phyloP scores from a whole-genome alignment of 2,329 filamentous ascomycete species.

The Keithomyces neogunnii region DNA sequence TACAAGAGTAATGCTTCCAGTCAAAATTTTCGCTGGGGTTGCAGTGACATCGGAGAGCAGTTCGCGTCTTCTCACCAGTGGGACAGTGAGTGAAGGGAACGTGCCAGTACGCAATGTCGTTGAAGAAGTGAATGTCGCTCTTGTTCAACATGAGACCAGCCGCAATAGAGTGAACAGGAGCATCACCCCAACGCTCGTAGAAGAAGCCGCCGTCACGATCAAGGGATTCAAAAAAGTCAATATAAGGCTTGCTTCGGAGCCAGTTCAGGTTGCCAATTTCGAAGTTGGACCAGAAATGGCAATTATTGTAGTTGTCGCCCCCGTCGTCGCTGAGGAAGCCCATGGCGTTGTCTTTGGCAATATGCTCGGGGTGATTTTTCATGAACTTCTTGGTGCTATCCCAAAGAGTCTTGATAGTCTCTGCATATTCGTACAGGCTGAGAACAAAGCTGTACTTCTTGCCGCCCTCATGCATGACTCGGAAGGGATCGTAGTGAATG shows the following conservation, averaged over 20 bases:
- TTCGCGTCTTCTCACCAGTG: constrained; percentile 73
- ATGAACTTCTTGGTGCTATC: constrained; percentile 94
- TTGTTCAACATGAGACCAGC: constrained; percentile 81
- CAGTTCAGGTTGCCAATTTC: constrained; percentile 92
- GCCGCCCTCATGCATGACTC: constrained; percentile 87
- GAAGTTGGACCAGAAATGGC: constrained; percentile 99
- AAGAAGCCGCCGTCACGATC: constrained; percentile 95
- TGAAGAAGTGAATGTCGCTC: constrained; percentile 95
- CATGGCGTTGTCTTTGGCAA: constrained; percentile 78
- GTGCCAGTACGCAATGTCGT: constrained; percentile 97
- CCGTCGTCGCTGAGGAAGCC: constrained; percentile 84
- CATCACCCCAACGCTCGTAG: constrained; percentile 97
- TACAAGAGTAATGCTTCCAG: constrained; percentile 98
- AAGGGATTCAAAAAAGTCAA: constrained; percentile 82
- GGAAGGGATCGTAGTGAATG: constrained; percentile 91
- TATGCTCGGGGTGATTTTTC: constrained; percentile 78
- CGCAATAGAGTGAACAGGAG: constrained; percentile 95
- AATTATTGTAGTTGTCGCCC: constrained; percentile 90
- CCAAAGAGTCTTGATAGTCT: constrained; percentile 95
- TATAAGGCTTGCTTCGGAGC: constrained; percentile 81
- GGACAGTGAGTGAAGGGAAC: constrained; percentile 98
- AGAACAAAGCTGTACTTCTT: constrained; percentile 99
- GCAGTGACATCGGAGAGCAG: constrained; percentile 87
- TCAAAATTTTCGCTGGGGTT: constrained; percentile 97
- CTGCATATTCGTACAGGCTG: constrained; percentile 91